Evolutionary conservation across 148 eudicot genomes (phyloP).

Genomic region (Drosera capensis): DNA sequence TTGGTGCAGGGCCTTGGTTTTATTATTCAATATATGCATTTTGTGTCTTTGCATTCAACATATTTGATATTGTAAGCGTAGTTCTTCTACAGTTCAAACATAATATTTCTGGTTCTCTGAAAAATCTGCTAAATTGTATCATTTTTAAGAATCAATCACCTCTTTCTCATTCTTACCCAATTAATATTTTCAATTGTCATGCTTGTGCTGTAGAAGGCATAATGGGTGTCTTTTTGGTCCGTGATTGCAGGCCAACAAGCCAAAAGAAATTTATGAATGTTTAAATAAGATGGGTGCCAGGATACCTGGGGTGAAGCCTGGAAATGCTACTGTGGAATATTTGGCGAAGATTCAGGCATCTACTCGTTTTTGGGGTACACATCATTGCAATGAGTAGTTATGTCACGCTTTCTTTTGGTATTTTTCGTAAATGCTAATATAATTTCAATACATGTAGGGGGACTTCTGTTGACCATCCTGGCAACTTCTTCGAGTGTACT

Average conservation of each 20-base stretch:
- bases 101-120: background rate
- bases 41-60: slow-evolving; percentile 77
- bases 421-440: background rate
- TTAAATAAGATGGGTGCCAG: slow-evolving; percentile 98
- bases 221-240: too few relatives aligned
- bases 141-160: too few relatives aligned
- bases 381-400: slow-evolving; percentile 1
- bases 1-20: slow-evolving; percentile 91
- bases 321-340: slow-evolving; percentile 83
- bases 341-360: slow-evolving; percentile 83
- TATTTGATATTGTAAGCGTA: slow-evolving; percentile 89
- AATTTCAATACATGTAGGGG: slow-evolving; percentile 37
- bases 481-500: slow-evolving; percentile 80
- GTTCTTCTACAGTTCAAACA: background rate
- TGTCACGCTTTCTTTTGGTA: background rate
- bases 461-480: slow-evolving; percentile 62
- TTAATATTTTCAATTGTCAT: too few relatives aligned
- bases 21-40: slow-evolving; percentile 85
- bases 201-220: too few relatives aligned
- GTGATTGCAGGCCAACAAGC: slow-evolving; percentile 74
- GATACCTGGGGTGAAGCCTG: slow-evolving; percentile 85
- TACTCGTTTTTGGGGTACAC: slow-evolving; percentile 98
- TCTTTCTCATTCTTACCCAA: too few relatives aligned
- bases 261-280: slow-evolving; percentile 93
- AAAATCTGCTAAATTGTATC: background rate